phyloP scores from a whole-genome alignment of 2,329 filamentous ascomycete species.

The Trichoderma koningiopsis region DNA sequence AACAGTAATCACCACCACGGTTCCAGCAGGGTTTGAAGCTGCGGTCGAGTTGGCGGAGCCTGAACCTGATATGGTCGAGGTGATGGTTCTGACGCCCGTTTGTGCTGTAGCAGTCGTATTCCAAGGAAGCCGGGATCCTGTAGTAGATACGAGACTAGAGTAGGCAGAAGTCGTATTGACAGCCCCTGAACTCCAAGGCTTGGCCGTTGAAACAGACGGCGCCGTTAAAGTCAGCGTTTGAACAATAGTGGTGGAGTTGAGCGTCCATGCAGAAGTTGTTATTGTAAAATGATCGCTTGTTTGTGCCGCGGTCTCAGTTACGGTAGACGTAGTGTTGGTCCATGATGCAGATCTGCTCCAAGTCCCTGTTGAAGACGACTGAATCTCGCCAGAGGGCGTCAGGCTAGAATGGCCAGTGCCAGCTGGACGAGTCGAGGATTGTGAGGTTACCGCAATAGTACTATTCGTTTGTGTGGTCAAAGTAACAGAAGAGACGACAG shows the following conservation, averaged over 20 bases:
- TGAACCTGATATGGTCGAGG: not conserved
- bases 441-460: not conserved
- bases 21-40: not conserved
- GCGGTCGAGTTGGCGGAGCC: not conserved
- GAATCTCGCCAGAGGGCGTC: slow-evolving; percentile 8
- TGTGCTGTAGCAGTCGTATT: slow-evolving; percentile 13
- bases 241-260: slow-evolving; percentile 15
- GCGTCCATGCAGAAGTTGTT: not conserved
- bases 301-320: slow-evolving; percentile 11
- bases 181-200: not conserved
- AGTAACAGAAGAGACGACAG: not conserved
- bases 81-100: not conserved
- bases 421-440: not conserved
- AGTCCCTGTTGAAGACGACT: slow-evolving; percentile 12
- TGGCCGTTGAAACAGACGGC: not conserved
- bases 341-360: slow-evolving; percentile 1
- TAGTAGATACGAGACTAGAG: not conserved
- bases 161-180: slow-evolving; percentile 4
- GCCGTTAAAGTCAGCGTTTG: not conserved
- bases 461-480: not conserved
- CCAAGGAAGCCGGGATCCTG: slow-evolving; percentile 6
- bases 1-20: slow-evolving; percentile 13
- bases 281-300: slow-evolving; percentile 3
- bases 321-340: slow-evolving; percentile 15
- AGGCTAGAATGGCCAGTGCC: not conserved